Evolutionary conservation across 148 eudicot genomes (phyloP).

Genomic region (Cornus controversa): DNA sequence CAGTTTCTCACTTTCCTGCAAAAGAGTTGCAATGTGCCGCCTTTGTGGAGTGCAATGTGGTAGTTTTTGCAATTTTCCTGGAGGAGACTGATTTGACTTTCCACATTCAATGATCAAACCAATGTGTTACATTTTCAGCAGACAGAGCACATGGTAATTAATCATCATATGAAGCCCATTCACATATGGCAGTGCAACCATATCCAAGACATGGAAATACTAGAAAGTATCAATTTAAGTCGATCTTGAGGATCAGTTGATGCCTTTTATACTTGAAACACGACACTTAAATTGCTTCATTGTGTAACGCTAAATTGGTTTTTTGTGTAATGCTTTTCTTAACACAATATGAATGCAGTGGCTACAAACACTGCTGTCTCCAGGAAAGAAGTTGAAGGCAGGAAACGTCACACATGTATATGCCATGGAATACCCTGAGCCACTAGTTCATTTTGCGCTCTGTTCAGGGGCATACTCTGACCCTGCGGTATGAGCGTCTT

Average conservation of each 20-base stretch:
- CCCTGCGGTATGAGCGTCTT: conserved; percentile 40
- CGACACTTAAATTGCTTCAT: background rate
- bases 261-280: conserved; percentile 1
- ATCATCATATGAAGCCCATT: background rate
- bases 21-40: background rate
- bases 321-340: background rate
- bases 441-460: conserved; percentile 60
- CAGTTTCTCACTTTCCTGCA: background rate
- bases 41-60: background rate
- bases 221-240: background rate
- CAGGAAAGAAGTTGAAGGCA: conserved; percentile 45
- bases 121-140: background rate
- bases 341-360: conserved; percentile 33
- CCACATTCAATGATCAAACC: background rate
- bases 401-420: conserved; percentile 31
- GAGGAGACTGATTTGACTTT: background rate
- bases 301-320: too few species aligned
- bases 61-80: background rate
- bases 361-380: conserved; percentile 47
- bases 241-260: background rate
- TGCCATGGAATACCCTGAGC: conserved; percentile 57
- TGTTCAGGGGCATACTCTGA: conserved; percentile 49
- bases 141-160: background rate
- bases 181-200: background rate
- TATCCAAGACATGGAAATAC: background rate